Conservation (phyloP, 2,329 filamentous ascomycete species). For the Paradendryphiella salina region DNA sequence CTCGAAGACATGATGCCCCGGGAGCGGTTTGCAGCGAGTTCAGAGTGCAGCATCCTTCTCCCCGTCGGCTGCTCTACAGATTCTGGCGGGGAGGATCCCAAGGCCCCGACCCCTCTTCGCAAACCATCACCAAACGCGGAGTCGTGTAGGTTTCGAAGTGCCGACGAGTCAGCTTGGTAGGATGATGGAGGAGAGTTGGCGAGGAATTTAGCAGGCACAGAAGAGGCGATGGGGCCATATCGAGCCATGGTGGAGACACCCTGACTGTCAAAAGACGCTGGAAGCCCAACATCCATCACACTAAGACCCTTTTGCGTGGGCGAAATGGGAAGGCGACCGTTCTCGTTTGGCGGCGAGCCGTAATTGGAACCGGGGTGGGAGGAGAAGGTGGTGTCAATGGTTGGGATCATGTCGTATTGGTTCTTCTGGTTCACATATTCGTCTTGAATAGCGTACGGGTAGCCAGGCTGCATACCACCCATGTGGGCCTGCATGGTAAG, state of each 20-base stretch:
- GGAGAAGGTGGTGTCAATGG: conserved; percentile 62
- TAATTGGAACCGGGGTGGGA: conserved; percentile 67
- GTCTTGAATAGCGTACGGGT: conserved; percentile 49
- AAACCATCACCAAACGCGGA: conserved; percentile 72
- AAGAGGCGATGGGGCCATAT: conserved; percentile 87
- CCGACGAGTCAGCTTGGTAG: conserved; percentile 63
- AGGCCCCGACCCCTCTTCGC: conserved; percentile 50
- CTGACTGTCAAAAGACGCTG: conserved; percentile 94
- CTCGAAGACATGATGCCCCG: conserved; percentile 64
- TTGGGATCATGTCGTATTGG: conserved; percentile 56
- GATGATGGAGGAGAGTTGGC: conserved; percentile 79
- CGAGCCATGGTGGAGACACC: conserved; percentile 89
- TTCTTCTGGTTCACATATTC: conserved; percentile 41
- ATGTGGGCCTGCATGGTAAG: conserved; percentile 60
- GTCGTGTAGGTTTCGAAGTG: conserved; percentile 63
- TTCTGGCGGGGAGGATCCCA: conserved; percentile 61
- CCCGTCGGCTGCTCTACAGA: conserved; percentile 66
- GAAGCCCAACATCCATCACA: conserved; percentile 89
- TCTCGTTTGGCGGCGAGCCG: conserved; percentile 78
- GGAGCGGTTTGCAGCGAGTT: conserved; percentile 59
- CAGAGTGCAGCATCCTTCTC: conserved; percentile 66
- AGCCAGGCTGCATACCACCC: conserved; percentile 48
- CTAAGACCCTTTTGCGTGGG: conserved; percentile 75
- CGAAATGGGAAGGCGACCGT: conserved; percentile 71
- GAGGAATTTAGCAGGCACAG: conserved; percentile 88